Percentiles rank a stretch among this genome's conserved stretches.
These are phyloP conservation scores for Chaetomium olivaceum DNA, from an alignment of 2,329 filamentous ascomycete genomes.

Conservation along the genomic window DNA sequence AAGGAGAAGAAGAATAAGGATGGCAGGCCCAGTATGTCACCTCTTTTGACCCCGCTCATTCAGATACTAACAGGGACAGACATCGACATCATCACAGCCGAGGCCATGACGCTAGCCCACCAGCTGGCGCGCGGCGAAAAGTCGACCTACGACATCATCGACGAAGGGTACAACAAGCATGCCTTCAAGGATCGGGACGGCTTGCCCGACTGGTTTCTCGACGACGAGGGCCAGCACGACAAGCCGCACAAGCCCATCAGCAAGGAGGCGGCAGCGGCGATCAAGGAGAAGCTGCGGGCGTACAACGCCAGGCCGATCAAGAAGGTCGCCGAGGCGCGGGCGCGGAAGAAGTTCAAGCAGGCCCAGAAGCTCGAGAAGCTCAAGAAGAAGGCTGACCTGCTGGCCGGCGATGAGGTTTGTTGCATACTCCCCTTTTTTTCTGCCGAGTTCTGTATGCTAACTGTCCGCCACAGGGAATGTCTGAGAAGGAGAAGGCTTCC, in stretches of 20 bases:
- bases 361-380: conserved; percentile 90
- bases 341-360: conserved; percentile 94
- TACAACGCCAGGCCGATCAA: conserved; percentile 97
- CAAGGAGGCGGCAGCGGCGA: conserved; percentile 83
- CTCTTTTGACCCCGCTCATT: neutral
- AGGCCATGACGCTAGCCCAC: conserved; percentile 97
- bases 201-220: conserved; percentile 95
- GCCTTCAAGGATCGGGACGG: conserved; percentile 89
- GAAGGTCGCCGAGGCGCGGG: conserved; percentile 96
- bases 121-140: conserved; percentile 84
- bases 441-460: conserved; percentile 7
- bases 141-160: conserved; percentile 74
- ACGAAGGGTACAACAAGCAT: conserved; percentile 92
- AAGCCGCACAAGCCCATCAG: conserved; percentile 85
- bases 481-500: conserved; percentile 92
- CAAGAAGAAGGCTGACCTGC: conserved; percentile 91
- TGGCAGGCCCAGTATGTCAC: conserved; percentile 58
- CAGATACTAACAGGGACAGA: conserved; percentile 50
- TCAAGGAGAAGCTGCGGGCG: conserved; percentile 90
- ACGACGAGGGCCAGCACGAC: conserved; percentile 85
- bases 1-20: conserved; percentile 63
- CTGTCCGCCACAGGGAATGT: conserved; percentile 58
- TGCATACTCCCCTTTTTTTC: neutral
- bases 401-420: conserved; percentile 75
- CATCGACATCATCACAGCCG: conserved; percentile 98